These are phyloP conservation scores for Chaetomium cochliodes DNA, from an alignment of 495 filamentous ascomycete species.

Conservation along the genomic window DNA sequence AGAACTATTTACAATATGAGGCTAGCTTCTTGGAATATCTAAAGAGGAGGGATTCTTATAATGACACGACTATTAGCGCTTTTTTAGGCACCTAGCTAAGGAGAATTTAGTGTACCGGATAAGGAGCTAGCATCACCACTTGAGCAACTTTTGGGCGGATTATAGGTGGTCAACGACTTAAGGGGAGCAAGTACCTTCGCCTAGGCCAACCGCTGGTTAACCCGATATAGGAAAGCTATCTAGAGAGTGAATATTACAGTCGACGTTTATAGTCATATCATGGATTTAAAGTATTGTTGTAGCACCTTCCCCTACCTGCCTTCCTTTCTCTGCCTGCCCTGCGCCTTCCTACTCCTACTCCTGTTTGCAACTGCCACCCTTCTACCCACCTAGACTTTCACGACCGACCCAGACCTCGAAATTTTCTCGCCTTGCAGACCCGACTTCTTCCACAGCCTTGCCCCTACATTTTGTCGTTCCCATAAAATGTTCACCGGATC, in stretches of 20 bases:
- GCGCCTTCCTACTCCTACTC: background rate
- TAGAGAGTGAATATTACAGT: too few species aligned
- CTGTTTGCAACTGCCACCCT: slow-evolving; percentile 1
- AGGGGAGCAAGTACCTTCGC: too few species aligned
- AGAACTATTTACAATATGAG: too few species aligned
- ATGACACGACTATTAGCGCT: too few species aligned
- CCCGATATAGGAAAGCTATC: background rate
- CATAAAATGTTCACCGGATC: too few species aligned
- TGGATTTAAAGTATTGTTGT: background rate
- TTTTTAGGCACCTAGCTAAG: background rate
- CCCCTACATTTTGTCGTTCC: background rate
- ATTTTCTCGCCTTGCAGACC: background rate
- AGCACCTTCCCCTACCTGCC: background rate
- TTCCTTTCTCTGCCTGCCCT: background rate
- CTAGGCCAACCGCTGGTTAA: too few species aligned
- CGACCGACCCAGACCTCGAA: too few species aligned
- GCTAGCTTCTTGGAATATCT: too few species aligned
- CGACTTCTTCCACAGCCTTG: background rate
- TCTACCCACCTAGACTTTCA: background rate
- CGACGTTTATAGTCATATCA: too few species aligned
- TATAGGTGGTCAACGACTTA: background rate
- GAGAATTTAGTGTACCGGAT: slow-evolving; percentile 4
- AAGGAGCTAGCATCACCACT: slow-evolving; percentile 14
- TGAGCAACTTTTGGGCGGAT: slow-evolving; percentile 12
- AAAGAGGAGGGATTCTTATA: too few species aligned